Evolutionary conservation across 163 green algal species (phyloP).

Genomic region (Chlamydomonas reinhardtii): DNA sequence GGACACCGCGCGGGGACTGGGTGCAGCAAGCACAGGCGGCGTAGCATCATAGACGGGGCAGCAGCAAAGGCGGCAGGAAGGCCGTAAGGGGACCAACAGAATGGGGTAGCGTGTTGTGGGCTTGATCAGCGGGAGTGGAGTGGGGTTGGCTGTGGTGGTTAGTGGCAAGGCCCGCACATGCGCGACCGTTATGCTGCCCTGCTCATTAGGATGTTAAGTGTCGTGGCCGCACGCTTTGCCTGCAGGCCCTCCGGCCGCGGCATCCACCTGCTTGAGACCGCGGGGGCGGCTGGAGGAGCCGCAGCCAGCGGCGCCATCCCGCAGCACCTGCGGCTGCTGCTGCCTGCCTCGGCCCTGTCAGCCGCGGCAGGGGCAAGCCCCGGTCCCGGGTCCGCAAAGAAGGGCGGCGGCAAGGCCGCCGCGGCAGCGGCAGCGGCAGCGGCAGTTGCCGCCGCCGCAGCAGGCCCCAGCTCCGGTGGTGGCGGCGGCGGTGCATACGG

Average conservation of each 20-base stretch:
- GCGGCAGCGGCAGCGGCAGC: background rate
- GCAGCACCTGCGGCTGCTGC: conserved; percentile 14
- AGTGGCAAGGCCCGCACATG: no score
- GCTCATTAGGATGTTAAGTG: no score
- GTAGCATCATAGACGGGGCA: no score
- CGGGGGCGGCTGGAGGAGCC: background rate
- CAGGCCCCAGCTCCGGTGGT: background rate
- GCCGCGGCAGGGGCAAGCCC: background rate
- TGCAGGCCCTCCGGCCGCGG: conserved; percentile 9
- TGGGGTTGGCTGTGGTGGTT: no score
- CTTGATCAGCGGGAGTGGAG: no score
- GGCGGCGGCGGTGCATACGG: background rate
- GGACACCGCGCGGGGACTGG: no score
- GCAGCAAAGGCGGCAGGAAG: no score
- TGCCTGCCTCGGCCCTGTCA: background rate
- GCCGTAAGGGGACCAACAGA: no score
- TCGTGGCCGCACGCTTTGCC: background rate
- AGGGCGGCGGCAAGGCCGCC: background rate
- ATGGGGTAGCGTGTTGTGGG: no score
- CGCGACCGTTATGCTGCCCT: no score
- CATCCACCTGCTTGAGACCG: conserved; percentile 20
- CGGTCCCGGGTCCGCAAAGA: background rate
- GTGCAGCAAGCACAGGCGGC: no score
- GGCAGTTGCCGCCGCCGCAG: no score
- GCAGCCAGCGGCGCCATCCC: background rate